Conservation (phyloP, 331 rosid species). For the Prunus yedoensis region DNA sequence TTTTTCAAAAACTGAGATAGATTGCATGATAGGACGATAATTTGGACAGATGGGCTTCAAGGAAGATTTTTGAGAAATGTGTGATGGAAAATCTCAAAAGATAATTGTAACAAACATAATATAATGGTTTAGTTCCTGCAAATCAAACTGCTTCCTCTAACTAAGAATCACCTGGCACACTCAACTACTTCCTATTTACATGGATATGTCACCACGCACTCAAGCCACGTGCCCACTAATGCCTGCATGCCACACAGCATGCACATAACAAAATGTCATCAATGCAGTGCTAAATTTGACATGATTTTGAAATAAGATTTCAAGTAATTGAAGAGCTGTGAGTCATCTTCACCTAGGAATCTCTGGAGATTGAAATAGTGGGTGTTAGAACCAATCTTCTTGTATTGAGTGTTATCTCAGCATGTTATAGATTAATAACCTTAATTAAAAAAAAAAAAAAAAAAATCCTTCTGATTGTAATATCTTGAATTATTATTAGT, state of each 20-base stretch:
- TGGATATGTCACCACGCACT: neutral
- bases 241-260: neutral
- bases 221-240: neutral
- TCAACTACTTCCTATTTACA: neutral
- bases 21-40: neutral
- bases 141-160: neutral
- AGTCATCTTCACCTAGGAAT: neutral
- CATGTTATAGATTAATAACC: neutral
- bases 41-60: neutral
- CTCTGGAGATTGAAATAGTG: neutral
- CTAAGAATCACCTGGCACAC: neutral
- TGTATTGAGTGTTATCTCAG: neutral
- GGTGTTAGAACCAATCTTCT: neutral
- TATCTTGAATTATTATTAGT: neutral
- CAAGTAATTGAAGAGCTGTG: neutral
- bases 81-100: no score
- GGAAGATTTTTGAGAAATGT: neutral
- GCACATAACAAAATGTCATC: neutral
- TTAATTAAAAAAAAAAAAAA: no score
- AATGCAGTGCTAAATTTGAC: neutral
- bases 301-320: neutral
- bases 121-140: neutral
- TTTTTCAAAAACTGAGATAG: no score
- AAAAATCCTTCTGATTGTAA: neutral
- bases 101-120: neutral